Evolutionary conservation across 225 moss, liverwort and hornwort species (phyloP), one percentile per base, ranked within the genome.

Genomic region (Thuidium tamariscinum): DNA sequence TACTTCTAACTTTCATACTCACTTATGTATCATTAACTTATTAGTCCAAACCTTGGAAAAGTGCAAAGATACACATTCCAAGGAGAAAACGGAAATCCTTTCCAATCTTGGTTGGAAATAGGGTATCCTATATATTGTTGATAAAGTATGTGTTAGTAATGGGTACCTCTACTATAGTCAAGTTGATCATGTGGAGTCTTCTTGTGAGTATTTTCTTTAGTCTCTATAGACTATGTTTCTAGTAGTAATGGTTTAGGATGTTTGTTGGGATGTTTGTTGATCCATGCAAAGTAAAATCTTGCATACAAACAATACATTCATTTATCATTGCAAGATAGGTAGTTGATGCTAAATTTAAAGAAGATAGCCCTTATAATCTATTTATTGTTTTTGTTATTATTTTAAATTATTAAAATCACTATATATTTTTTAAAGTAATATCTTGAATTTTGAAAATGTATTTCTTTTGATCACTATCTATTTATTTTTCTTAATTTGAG

Each of bases 211-310:
- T n/a, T n/a, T n/a, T n/a, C n/a, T n/a, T n/a, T n/a, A 21, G 11
- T 73, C 11, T 32, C 30, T 4, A 18, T 0, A 0, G 32, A 19
- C 3, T 0, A 71, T 44, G 3, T 29, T 29, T 71, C 11, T 46
- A 4, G 3, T 5, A 15, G 15, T 6, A 1, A 70, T 42, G 14
- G 26, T 15, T n/a, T n/a, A n/a, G n/a, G n/a, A n/a, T n/a, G n/a
- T n/a, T n/a, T n/a, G n/a, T n/a, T n/a, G n/a, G n/a, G n/a, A 1
- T 3, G 6, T 2, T 17, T 20, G 13, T 5, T 0, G 1, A 32
- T 49, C 0, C 8, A 1, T 20, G 8, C 16, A 34, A 7, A 32
- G 2, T 30, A 34, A 29, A 30, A 34, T 30, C 3, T 74, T 0
- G 13, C 20, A 41, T 2, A 3, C 7, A 21, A 20, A 74, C 3